Conservation (phyloP, 2,329 filamentous ascomycete genomes). For the Neonectria hederae region DNA sequence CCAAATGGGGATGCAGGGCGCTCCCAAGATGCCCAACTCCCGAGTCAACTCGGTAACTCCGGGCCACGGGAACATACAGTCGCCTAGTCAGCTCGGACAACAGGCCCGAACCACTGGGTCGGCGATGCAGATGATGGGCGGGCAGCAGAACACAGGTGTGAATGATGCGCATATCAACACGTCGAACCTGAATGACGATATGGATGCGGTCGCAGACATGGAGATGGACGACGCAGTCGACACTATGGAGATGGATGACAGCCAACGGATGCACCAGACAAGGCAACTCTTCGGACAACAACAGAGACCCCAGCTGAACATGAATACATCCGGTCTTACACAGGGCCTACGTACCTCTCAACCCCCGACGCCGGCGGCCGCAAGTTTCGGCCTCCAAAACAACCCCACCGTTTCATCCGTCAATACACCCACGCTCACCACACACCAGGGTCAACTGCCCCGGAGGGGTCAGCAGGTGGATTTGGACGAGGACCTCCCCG, state of each 20-base stretch:
- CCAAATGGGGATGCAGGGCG: conserved; percentile 46
- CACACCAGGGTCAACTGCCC: conserved; percentile 76
- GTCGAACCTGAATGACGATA: conserved; percentile 63
- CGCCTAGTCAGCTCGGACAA: conserved; percentile 47
- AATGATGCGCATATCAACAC: conserved; percentile 53
- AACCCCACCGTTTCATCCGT: conserved; percentile 98
- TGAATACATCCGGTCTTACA: conserved; percentile 78
- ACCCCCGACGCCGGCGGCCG: conserved; percentile 83
- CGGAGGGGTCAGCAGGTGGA: conserved; percentile 67
- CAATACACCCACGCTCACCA: conserved; percentile 90
- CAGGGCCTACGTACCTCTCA: conserved; percentile 87
- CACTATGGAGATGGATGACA: conserved; percentile 70
- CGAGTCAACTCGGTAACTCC: conserved; percentile 45
- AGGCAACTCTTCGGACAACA: conserved; percentile 75
- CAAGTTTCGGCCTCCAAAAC: conserved; percentile 82
- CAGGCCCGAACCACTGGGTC: conserved; percentile 43
- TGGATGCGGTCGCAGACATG: conserved; percentile 93
- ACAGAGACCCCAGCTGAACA: conserved; percentile 76
- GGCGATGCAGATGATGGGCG: conserved; percentile 55
- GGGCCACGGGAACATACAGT: conserved; percentile 43
- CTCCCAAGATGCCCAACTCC: conserved; percentile 47
- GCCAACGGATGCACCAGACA: conserved; percentile 73
- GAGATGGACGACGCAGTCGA: conserved; percentile 90
- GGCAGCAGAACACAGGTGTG: conserved; percentile 40
- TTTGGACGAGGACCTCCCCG: conserved; percentile 77